Conservation (phyloP, 208 protist species). For the Crithidia thermophila region DNA sequence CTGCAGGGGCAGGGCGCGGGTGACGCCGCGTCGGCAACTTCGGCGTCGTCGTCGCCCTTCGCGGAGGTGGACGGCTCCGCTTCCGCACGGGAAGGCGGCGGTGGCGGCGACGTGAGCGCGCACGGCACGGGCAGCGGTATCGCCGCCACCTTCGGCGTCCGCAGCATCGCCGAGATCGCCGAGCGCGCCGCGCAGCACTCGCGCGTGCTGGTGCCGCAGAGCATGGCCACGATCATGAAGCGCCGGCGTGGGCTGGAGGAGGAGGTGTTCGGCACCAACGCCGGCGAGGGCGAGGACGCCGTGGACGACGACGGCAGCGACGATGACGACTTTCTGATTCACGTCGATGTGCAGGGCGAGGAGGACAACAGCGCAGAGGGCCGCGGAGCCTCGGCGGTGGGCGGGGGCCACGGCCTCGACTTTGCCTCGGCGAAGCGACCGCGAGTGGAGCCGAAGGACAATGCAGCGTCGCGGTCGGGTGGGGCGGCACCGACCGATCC, state of each 20-base stretch:
- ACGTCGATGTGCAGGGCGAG: conserved; percentile 52
- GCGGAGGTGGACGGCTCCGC: conserved; percentile 11
- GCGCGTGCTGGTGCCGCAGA: conserved; percentile 59
- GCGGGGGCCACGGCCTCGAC: neutral
- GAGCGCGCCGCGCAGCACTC: conserved; percentile 38
- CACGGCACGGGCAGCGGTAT: conserved; percentile 44
- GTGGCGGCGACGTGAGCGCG: neutral
- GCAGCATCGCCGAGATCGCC: conserved; percentile 54
- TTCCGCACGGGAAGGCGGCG: neutral
- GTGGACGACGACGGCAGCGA: conserved; percentile 40
- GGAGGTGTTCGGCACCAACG: conserved; percentile 21
- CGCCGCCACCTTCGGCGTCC: conserved; percentile 64
- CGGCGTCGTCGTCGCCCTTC: conserved; percentile 13
- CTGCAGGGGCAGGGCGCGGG: conserved; percentile 17
- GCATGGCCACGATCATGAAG: conserved; percentile 49
- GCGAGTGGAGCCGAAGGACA: neutral
- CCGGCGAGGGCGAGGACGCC: conserved; percentile 25
- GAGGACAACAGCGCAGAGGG: conserved; percentile 9
- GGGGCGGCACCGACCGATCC: conserved; percentile 28
- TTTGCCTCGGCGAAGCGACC: conserved; percentile 15
- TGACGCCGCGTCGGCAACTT: neutral
- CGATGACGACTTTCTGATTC: conserved; percentile 74
- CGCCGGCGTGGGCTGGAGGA: conserved; percentile 27
- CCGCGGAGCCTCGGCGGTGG: too few species aligned
- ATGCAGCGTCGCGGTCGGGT: neutral